Percentiles rank a stretch among this genome's conserved stretches.
Evolutionary conservation across 352 stramenopile genomes (phyloP).

Genomic region (Elongisporangium prolatum): DNA sequence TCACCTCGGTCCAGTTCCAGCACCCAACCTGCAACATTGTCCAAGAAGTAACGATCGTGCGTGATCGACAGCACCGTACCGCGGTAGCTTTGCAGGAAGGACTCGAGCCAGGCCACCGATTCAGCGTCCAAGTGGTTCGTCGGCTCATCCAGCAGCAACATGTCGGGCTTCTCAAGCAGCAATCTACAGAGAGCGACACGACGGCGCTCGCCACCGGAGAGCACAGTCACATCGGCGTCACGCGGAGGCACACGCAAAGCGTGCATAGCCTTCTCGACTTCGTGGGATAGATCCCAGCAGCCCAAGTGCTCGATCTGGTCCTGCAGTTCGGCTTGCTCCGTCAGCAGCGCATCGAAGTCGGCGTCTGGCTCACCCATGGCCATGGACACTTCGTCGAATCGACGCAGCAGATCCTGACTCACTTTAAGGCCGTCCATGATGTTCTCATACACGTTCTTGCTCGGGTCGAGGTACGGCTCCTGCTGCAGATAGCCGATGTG

Average conservation of each 20-base stretch:
- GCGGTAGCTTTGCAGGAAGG: conserved; percentile 95
- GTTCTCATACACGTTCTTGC: conserved; percentile 88
- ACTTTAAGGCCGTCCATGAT: conserved; percentile 88
- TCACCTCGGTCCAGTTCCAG: conserved; percentile 96
- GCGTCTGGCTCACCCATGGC: conserved; percentile 88
- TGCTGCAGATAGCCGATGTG: conserved; percentile 87
- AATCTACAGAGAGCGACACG: conserved; percentile 94
- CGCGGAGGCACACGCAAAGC: conserved; percentile 66
- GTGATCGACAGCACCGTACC: conserved; percentile 98
- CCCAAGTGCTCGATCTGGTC: conserved; percentile 82
- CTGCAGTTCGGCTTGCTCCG: conserved; percentile 84
- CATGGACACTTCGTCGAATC: conserved; percentile 86
- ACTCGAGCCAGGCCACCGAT: conserved; percentile 96
- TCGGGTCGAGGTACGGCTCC: conserved; percentile 80
- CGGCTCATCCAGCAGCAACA: conserved; percentile 97
- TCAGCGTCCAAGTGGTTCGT: conserved; percentile 98
- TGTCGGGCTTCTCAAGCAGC: conserved; percentile 94
- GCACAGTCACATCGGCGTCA: conserved; percentile 59
- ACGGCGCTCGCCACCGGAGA: conserved; percentile 93
- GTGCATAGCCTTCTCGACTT: conserved; percentile 82
- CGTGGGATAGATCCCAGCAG: conserved; percentile 78
- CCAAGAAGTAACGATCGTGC: conserved; percentile 98
- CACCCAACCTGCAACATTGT: conserved; percentile 98
- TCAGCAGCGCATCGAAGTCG: conserved; percentile 83
- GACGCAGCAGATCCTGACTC: conserved; percentile 65